Evolutionary conservation across 1,284 basidiomycete species (phyloP), one percentile per base, ranked within the genome.

Genomic region (Melanopsichium pennsylvanicum): DNA sequence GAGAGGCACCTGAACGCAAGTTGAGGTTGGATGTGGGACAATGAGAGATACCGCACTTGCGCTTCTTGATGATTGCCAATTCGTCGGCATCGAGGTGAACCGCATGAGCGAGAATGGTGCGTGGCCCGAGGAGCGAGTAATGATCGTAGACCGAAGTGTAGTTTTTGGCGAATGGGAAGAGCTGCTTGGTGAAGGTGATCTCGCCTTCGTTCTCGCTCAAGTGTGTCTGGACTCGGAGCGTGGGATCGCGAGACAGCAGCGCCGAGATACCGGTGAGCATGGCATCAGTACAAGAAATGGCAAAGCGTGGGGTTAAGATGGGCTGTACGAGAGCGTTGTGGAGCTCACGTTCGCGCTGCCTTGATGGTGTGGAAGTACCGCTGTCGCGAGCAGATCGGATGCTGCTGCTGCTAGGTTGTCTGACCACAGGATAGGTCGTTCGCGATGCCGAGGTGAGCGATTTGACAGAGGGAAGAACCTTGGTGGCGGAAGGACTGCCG

Each of bases 241-340:
- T 77, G 12, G 86, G 68, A 48, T 80, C 75, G 35, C 59, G 58
- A 12, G 71, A 74, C 7, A 81, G 70, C 34, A 93, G 83, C 3
- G 85, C 74, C 13, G 89, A 88, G 9, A 97, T 85, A 7, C 83
- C 82, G 1, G 76, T 49, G 39, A 97, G 85, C 31, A 96, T 87
- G n/a, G 86, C 84, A 12, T 85, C 81, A 0, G 92, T 88, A 82
- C 92, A 95, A n/a, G 90, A 88, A 64, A 98, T 90, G 23, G 95
- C 94, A 81, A 98, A 97, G 16, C 94, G 89, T 16, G 95, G 95
- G 0, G 95, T 97, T 37, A 97, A 83, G 76, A 95, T 88, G 0
- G 94, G 94, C 56, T 90, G 89, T 6, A 97, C 90, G 15, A 93
- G 69, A 10, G 72, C 62, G 18, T 60, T 46, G 23, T 45, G 52